A percentile compares a stretch with the other conserved stretches of the same genome.
Conservation (phyloP, 495 filamentous ascomycete species). For the Niebla homalea region DNA sequence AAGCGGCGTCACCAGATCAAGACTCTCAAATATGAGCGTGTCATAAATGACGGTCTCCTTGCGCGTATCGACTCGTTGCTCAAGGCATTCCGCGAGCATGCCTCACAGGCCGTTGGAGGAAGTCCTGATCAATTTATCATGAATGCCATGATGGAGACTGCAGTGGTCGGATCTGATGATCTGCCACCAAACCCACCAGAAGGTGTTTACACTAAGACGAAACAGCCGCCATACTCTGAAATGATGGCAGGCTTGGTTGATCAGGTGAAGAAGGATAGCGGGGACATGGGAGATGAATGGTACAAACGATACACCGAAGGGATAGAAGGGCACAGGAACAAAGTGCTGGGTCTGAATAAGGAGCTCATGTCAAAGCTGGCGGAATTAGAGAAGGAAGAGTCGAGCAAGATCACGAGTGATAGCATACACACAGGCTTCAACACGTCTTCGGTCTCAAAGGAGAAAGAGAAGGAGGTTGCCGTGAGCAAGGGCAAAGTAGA, state of each 20-base stretch:
- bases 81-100: slow-evolving; percentile 51
- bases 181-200: slow-evolving; percentile 56
- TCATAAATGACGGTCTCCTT: slow-evolving; percentile 84
- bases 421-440: slow-evolving; percentile 85
- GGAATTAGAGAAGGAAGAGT: slow-evolving; percentile 76
- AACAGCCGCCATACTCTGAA: slow-evolving; percentile 76
- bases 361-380: slow-evolving; percentile 59
- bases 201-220: slow-evolving; percentile 63
- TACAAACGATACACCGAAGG: slow-evolving; percentile 63
- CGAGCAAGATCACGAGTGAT: slow-evolving; percentile 87
- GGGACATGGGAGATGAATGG: slow-evolving; percentile 50
- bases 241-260: slow-evolving; percentile 92
- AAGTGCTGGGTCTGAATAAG: slow-evolving; percentile 64
- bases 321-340: slow-evolving; percentile 57
- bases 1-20: slow-evolving; percentile 78
- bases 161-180: slow-evolving; percentile 57
- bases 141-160: slow-evolving; percentile 68
- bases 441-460: slow-evolving; percentile 61
- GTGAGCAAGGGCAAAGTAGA: slow-evolving; percentile 21
- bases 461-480: slow-evolving; percentile 29
- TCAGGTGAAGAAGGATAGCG: slow-evolving; percentile 82
- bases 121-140: slow-evolving; percentile 76
- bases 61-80: slow-evolving; percentile 70
- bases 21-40: slow-evolving; percentile 82
- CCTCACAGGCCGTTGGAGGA: slow-evolving; percentile 40